Base-by-base conservation (phyloP, 2,329 filamentous ascomycete species). In the Neopestalotiopsis sp. region DNA sequence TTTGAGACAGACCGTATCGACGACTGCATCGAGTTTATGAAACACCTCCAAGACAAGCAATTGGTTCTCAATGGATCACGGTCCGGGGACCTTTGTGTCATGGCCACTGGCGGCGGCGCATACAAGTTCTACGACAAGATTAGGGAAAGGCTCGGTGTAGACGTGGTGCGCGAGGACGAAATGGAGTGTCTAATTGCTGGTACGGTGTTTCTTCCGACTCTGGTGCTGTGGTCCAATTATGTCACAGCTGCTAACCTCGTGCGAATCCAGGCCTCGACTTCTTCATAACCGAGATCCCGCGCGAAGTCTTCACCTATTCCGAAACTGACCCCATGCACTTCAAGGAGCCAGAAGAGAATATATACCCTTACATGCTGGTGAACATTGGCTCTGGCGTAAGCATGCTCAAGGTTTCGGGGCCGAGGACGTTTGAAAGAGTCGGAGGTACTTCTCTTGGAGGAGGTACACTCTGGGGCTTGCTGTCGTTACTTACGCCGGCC, bases 161-260 rank as follows among this genome's bases (percentile, higher is more conserved):
- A 98, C 77, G 94, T 99, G 24, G 85, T 95, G 75, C 87, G 94
- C 58, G 96, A 98, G 81, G 96, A 99, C 77, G 96, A 99, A 83
- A 99, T 99, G 96, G 94, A 97, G 80, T 99, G 96, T 78, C 84
- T 99, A 69, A 99, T 99, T 72, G 96, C 96, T 76, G 94, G 93
- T 94, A 80, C 72, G n/a, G 17, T 53, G 85, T 73, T 40, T 38
- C 17, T 32, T 28, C 7, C 30, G 28, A 20, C 20, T 28, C 30
- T 7, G 24, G 20, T 17, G n/a, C 20, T 42, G 7, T 40, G 34
- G 24, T 40, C n/a, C 42, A 24, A 14, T 32, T 24, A 24, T 12
- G n/a, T 20, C n/a, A 12, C 20, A 40, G 17, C 17, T 14, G 24
- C 38, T n/a, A 34, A 42, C 13, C 20, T 14, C 12, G 13, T 32